Base-by-base conservation (phyloP, 305 asterid genomes). In the Ilex paraguariensis region DNA sequence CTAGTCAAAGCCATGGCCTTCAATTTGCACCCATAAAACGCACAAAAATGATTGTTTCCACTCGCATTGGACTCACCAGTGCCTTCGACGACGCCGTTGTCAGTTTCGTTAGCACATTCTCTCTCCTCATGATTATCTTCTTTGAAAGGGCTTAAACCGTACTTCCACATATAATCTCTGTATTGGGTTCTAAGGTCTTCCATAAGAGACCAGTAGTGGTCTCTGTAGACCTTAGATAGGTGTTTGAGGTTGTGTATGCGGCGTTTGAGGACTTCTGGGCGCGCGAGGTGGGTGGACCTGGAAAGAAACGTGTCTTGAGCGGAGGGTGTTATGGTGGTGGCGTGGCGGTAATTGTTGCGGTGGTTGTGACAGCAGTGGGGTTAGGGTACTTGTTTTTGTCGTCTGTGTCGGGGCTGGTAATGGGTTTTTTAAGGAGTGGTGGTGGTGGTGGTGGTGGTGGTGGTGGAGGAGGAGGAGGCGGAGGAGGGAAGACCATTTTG, bases 171-270 rank as follows among this genome's bases (percentile, higher is more conserved):
- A 30, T 55, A 55, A 0, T 55, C 59, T 55, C 59, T 55, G 39
- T 55, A 55, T 3, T 13, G 10, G 39, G 1, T 31, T 13, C 32
- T 55, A 21, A 55, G 36, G 31, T 55, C 59, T 13, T 55, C 59
- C 59, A 55, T 55, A 3, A 55, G 39, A 17, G 36, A 28, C 59
- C 59, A 55, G 39, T 55, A 55, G 16, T 55, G 59, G 39, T 55
- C 59, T 5, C 59, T 28, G 59, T 55, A 55, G 39, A 28, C 14
- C 59, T 55, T 55, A 8, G 59, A 55, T 4, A 55, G 39, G 0
- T 30, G 59, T 14, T 14, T 55, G 36, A 55, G 31, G 32, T 55
- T 55, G 31, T 30, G 59, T 8, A 13, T 4, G 8, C 59, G 59
- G 32, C 59, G 59, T 6, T 13, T 17, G 31, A 55, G 59, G 39